A percentile compares a stretch with the other conserved stretches of the same genome.
phyloP scores from a whole-genome alignment of 768 basidiomycete species.

The Termitomyces sp. region DNA sequence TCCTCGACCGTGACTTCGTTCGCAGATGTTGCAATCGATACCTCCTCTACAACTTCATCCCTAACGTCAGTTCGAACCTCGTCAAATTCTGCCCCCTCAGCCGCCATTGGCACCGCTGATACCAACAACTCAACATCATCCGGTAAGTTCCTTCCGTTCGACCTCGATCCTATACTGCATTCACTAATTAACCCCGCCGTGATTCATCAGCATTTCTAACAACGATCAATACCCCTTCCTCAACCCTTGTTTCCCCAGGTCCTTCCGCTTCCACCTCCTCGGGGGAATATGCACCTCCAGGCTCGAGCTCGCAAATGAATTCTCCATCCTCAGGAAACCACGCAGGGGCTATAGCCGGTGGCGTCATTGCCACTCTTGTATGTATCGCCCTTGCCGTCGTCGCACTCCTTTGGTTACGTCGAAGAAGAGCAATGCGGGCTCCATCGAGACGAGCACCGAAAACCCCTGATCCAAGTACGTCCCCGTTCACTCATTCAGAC shows the following conservation, averaged over 20 bases:
- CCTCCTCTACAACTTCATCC: not conserved
- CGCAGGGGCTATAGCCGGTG: slow-evolving; percentile 18
- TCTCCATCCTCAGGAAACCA: not conserved
- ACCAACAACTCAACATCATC: not conserved
- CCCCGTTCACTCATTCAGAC: not conserved
- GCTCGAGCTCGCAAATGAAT: not conserved
- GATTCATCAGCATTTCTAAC: not conserved
- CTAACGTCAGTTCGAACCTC: not conserved
- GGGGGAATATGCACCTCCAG: not conserved
- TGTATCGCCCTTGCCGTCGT: slow-evolving; percentile 9
- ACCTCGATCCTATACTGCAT: not conserved
- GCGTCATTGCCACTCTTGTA: slow-evolving; percentile 15
- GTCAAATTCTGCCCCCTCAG: not conserved
- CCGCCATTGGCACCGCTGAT: slow-evolving; percentile 4
- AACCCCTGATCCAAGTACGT: slow-evolving; percentile 9
- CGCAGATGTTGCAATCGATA: not conserved
- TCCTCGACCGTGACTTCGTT: not conserved
- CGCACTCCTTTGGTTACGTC: slow-evolving; percentile 9
- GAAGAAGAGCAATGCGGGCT: slow-evolving; percentile 9
- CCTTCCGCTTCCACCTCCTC: not conserved
- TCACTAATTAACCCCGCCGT: not conserved
- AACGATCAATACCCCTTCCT: not conserved
- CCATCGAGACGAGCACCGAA: slow-evolving; percentile 2
- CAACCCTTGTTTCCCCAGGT: not conserved
- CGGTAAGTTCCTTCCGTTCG: not conserved